phyloP scores from a whole-genome alignment of 176 grass and related monocot genomes.

The Bonia amplexicaulis region DNA sequence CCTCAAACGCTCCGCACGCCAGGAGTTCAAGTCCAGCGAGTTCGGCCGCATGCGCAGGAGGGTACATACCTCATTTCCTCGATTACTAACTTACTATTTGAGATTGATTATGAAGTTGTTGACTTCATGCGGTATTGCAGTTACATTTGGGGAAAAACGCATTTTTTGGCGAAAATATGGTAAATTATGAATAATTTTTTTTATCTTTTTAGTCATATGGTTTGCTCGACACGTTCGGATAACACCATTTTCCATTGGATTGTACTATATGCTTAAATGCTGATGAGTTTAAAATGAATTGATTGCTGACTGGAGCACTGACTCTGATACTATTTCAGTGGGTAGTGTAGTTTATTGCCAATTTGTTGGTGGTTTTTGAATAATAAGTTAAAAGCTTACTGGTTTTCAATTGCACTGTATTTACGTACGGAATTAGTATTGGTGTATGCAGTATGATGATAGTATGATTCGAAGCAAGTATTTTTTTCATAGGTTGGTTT shows the following conservation, averaged over 20 bases:
- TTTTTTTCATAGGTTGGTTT: neutral
- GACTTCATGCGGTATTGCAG: neutral
- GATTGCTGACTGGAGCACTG: neutral
- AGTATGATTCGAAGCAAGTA: neutral
- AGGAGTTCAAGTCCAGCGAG: conserved; percentile 84
- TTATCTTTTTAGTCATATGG: neutral
- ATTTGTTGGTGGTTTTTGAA: neutral
- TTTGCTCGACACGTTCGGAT: neutral
- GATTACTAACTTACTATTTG: neutral
- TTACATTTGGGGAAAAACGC: neutral
- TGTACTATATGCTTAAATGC: neutral
- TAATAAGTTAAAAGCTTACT: neutral
- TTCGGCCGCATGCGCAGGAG: conserved; percentile 81
- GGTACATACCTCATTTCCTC: conserved; percentile 32
- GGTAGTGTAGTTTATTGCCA: neutral
- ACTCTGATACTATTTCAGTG: neutral
- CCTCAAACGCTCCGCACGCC: conserved; percentile 82
- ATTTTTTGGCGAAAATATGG: neutral
- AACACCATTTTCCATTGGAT: neutral
- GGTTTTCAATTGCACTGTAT: neutral
- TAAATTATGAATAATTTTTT: neutral
- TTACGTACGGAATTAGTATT: neutral
- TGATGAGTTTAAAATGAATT: neutral
- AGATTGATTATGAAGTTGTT: neutral
- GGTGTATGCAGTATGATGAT: neutral